Conservation (phyloP, 768 basidiomycete species). For the Porphyrellus cyaneotinctus region DNA sequence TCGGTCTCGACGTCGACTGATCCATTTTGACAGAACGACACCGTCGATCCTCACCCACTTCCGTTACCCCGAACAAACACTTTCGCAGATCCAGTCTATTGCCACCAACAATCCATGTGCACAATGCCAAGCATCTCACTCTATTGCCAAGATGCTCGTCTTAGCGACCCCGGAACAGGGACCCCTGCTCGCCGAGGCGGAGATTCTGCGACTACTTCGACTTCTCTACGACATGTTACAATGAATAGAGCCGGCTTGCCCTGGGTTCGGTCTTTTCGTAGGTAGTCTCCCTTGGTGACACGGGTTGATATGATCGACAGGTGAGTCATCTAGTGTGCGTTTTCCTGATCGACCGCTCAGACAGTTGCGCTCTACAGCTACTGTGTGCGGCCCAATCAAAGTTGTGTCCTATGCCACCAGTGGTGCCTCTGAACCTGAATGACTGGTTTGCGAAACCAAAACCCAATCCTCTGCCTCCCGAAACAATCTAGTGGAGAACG, state of each 20-base stretch:
- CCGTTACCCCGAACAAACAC: constrained; percentile 38
- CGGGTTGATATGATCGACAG: constrained; percentile 49
- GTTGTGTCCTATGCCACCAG: constrained; percentile 37
- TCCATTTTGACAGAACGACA: constrained; percentile 34
- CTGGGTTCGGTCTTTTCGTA: constrained; percentile 45
- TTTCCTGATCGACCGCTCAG: neutral
- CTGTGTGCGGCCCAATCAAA: constrained; percentile 37
- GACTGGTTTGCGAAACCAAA: constrained; percentile 52
- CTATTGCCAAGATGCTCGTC: constrained; percentile 41
- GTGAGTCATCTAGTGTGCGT: constrained; percentile 16
- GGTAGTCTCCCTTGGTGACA: constrained; percentile 43
- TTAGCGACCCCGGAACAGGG: constrained; percentile 41
- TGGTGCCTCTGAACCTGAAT: constrained; percentile 41
- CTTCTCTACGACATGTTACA: constrained; percentile 34
- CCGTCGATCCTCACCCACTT: constrained; percentile 41
- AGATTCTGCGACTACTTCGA: constrained; percentile 45
- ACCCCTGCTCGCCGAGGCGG: constrained; percentile 36
- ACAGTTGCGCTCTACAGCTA: neutral
- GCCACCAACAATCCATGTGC: constrained; percentile 37
- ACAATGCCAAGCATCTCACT: constrained; percentile 37
- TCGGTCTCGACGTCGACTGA: neutral
- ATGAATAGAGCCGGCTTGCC: constrained; percentile 32
- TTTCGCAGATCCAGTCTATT: constrained; percentile 38
- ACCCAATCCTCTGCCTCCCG: constrained; percentile 41
- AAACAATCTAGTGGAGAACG: constrained; percentile 42